Evolutionary conservation across 2,329 filamentous ascomycete genomes (phyloP), one percentile per base, ranked within the genome.

Genomic region (Microdochium paspali): DNA sequence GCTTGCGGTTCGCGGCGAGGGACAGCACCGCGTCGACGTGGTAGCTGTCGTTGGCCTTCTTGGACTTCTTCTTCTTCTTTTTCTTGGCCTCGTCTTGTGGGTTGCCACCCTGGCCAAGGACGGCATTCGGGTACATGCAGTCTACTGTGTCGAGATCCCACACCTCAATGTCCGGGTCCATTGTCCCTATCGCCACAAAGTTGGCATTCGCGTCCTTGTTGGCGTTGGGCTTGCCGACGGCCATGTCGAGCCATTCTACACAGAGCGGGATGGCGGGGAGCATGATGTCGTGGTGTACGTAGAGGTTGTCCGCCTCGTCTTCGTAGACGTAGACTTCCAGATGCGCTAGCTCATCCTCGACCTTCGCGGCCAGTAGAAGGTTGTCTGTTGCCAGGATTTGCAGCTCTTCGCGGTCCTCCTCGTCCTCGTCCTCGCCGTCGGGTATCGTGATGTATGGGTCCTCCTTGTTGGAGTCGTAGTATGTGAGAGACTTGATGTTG

Each of bases 241-340:
- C 85, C 48, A 95, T 76, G 63, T 96, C 88, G 42, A 98, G 70
- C 93, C 93, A 98, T 71, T 98, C 93, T 35, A 97, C 79, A 60
- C 89, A 93, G 6, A 98, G 80, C 10, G 93, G 93, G 61, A 98
- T 95, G 23, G 91, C 91, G 26, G 93, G 93, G 48, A 98, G 79
- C 91, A 98, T 97, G 58, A 98, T 95, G 67, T 98, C 93, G 77
- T 98, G 93, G 71, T 98, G 93, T 23, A 98, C 91, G 66, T 98
- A 98, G 51, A 98, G 83, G 64, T 98, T 98, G 68, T 97, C 93
- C 42, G 84, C 87, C 52, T 82, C 82, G 58, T 97, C 93, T 66
- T 98, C 93, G 68, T 97, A 98, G 24, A 98, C 90, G 61, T 97
- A 96, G 20, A 97, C 86, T 66, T 98, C 93, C 24, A 98, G 75